These are phyloP conservation scores for Paramecium sexaurelia DNA, from an alignment of 73 alveolate species.

Conservation along the genomic window DNA sequence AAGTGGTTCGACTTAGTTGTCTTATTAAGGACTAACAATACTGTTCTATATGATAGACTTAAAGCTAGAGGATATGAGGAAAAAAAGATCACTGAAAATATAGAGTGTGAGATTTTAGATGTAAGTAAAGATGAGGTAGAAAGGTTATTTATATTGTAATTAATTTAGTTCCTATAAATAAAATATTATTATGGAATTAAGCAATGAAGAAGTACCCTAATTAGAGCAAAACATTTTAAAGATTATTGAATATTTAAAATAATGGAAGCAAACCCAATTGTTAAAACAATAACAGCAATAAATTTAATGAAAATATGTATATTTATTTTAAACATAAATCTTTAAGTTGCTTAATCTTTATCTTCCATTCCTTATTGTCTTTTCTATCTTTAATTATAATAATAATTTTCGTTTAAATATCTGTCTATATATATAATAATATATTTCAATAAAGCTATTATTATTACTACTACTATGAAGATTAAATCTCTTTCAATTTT, in stretches of 20 bases:
- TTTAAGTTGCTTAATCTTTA: background rate
- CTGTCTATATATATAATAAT: background rate
- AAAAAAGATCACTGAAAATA: conserved; percentile 95
- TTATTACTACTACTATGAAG: background rate
- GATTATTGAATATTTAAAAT: conserved; percentile 63
- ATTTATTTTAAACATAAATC: background rate
- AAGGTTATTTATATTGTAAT: conserved; percentile 17
- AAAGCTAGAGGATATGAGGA: conserved; percentile 94
- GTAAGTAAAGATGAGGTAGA: conserved; percentile 95
- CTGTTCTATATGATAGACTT: conserved; percentile 94
- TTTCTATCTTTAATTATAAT: background rate
- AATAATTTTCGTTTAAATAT: background rate
- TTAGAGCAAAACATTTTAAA: conserved; percentile 82
- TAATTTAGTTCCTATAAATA: conserved; percentile 72
- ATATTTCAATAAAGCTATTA: conserved; percentile 24
- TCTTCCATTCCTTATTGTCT: background rate
- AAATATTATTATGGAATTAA: conserved; percentile 84
- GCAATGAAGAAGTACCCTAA: conserved; percentile 84
- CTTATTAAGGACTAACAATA: conserved; percentile 92
- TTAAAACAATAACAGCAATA: background rate
- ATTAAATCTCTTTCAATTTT: conserved; percentile 1
- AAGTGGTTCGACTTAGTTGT: conserved; percentile 94
- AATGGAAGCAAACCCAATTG: conserved; percentile 9
- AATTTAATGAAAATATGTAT: background rate
- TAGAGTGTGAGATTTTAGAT: conserved; percentile 98